Percentiles rank a stretch among this genome's conserved stretches.
Conservation (phyloP, 2,329 filamentous ascomycete genomes). For the Colletotrichum sp. region DNA sequence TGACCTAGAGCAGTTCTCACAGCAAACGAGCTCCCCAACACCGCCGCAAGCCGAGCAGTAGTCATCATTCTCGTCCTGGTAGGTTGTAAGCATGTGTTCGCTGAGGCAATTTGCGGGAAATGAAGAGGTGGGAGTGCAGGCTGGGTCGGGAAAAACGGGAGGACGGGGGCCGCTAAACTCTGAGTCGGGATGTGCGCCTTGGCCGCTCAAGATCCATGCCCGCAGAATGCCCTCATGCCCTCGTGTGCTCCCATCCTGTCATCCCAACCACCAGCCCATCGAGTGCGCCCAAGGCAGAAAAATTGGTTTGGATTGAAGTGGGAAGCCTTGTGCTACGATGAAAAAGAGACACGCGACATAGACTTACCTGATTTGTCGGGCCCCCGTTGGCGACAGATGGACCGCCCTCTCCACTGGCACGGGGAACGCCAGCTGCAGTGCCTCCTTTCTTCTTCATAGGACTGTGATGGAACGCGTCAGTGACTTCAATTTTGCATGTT, state of each 20-base stretch:
- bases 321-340: neutral
- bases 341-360: neutral
- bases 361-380: constrained; percentile 58
- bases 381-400: constrained; percentile 65
- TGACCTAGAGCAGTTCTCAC: constrained; percentile 87
- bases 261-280: neutral
- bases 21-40: constrained; percentile 87
- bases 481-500: neutral
- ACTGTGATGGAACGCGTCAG: constrained; percentile 45
- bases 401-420: constrained; percentile 67
- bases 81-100: constrained; percentile 35
- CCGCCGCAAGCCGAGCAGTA: constrained; percentile 87
- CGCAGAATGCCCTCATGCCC: neutral
- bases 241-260: neutral
- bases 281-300: neutral
- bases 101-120: constrained; percentile 22
- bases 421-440: constrained; percentile 71
- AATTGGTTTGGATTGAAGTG: neutral
- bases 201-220: constrained; percentile 1
- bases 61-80: constrained; percentile 81
- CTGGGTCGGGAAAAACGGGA: constrained; percentile 33
- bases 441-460: constrained; percentile 78
- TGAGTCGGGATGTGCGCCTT: constrained; percentile 9
- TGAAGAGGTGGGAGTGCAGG: neutral
- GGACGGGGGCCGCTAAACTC: constrained; percentile 24